Evolutionary conservation across 352 stramenopile species (phyloP).

Genomic region (Phytophthora crassamura): DNA sequence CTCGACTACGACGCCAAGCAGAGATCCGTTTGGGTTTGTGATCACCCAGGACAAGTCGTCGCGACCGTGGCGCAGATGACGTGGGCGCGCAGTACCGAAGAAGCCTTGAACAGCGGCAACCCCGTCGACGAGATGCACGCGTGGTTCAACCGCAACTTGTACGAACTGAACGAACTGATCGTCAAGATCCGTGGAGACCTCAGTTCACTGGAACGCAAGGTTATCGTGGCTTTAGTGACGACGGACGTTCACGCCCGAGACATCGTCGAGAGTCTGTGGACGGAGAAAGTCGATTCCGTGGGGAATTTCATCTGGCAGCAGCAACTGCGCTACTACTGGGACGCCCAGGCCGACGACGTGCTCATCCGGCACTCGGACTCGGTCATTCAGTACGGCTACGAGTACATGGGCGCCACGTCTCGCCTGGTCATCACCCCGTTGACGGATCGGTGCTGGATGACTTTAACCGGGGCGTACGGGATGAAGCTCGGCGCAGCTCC

Average conservation of each 20-base stretch:
- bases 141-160: conserved; percentile 81
- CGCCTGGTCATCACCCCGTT: conserved; percentile 86
- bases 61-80: conserved; percentile 95
- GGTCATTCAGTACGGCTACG: conserved; percentile 93
- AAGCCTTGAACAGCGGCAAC: conserved; percentile 58
- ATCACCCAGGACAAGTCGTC: conserved; percentile 93
- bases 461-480: conserved; percentile 93
- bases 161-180: conserved; percentile 92
- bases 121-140: conserved; percentile 60
- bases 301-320: conserved; percentile 96
- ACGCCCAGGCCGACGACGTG: conserved; percentile 88
- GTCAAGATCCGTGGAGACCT: conserved; percentile 92
- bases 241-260: conserved; percentile 93
- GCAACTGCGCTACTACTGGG: conserved; percentile 95
- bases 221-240: conserved; percentile 95
- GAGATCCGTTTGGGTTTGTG: conserved; percentile 86
- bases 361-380: conserved; percentile 90
- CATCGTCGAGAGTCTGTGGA: conserved; percentile 83
- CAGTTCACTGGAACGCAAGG: conserved; percentile 88
- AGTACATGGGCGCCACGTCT: conserved; percentile 95
- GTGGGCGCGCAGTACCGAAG: conserved; percentile 91
- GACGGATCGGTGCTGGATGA: conserved; percentile 97
- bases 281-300: conserved; percentile 68
- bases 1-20: conserved; percentile 91
- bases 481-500: conserved; percentile 94